Percentiles rank a stretch among this genome's conserved stretches.
phyloP scores from a whole-genome alignment of 1,284 basidiomycete species.

The Boletus mariae region DNA sequence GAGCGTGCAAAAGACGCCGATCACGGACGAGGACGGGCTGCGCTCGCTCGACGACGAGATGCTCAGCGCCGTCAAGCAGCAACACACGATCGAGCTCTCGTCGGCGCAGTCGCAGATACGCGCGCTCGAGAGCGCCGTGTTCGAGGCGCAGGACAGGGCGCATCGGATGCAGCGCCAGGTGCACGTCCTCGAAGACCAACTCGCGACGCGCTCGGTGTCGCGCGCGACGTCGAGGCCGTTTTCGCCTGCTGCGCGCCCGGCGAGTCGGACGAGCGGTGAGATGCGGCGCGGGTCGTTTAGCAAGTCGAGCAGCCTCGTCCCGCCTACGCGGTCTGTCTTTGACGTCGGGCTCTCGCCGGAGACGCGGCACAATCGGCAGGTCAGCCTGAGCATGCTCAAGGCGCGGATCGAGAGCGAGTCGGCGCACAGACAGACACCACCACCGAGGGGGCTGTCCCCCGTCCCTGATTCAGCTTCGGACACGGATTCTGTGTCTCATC shows the following conservation, averaged over 20 bases:
- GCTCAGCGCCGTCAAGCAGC: constrained; percentile 61
- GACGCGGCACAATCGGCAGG: constrained; percentile 61
- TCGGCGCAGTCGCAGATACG: constrained; percentile 74
- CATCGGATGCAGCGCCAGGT: constrained; percentile 74
- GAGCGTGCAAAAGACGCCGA: constrained; percentile 31
- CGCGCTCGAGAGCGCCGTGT: constrained; percentile 66
- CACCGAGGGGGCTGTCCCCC: constrained; percentile 54
- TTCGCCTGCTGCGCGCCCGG: constrained; percentile 31
- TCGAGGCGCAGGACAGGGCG: constrained; percentile 65
- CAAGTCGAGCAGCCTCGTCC: constrained; percentile 37
- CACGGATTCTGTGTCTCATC: constrained; percentile 26
- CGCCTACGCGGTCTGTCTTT: constrained; percentile 48
- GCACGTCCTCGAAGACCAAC: constrained; percentile 57
- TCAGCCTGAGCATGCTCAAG: constrained; percentile 60
- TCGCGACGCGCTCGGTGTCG: constrained; percentile 42
- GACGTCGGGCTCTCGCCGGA: constrained; percentile 71
- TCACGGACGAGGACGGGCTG: constrained; percentile 28
- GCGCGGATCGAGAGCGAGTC: constrained; percentile 82
- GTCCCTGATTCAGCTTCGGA: constrained; percentile 30
- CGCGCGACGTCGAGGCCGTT: constrained; percentile 39
- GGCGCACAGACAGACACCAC: constrained; percentile 35
- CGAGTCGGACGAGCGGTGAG: constrained; percentile 48
- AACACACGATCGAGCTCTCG: constrained; percentile 77
- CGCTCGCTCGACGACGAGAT: constrained; percentile 66
- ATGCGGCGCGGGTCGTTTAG: constrained; percentile 47